These are phyloP conservation scores for Rhamnella rubrinervis DNA, from an alignment of 331 rosid genomes.

Conservation along the genomic window DNA sequence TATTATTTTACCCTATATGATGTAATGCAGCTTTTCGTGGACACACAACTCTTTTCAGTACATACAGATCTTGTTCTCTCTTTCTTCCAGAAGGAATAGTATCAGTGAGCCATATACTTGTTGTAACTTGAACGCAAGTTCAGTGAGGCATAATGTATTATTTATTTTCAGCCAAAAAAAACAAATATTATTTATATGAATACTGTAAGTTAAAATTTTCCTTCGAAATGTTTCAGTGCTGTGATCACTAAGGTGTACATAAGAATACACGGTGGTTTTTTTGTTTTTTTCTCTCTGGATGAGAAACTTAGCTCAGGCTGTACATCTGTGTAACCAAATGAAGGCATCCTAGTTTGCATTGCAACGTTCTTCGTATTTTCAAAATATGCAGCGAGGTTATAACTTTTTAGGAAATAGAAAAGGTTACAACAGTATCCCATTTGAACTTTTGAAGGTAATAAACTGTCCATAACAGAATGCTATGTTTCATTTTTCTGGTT, in stretches of 20 bases:
- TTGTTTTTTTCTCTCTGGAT: too few species aligned
- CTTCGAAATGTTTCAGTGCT: background rate
- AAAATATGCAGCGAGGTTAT: too few species aligned
- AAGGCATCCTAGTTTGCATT: too few species aligned
- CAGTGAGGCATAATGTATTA: constrained; percentile 33
- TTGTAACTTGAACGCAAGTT: constrained; percentile 59
- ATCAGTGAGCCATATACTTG: constrained; percentile 18
- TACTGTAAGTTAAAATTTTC: constrained; percentile 15
- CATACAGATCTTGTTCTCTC: constrained; percentile 95
- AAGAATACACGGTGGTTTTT: too few species aligned
- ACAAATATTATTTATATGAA: background rate
- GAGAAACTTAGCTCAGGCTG: too few species aligned
- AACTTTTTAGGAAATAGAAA: too few species aligned
- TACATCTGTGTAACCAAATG: too few species aligned
- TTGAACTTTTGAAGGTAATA: too few species aligned
- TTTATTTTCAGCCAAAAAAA: background rate
- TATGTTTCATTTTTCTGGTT: too few species aligned
- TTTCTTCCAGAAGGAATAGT: constrained; percentile 89
- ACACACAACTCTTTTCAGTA: constrained; percentile 94
- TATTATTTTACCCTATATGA: constrained; percentile 10
- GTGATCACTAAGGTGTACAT: constrained; percentile 1
- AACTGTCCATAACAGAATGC: too few species aligned
- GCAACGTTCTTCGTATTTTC: too few species aligned
- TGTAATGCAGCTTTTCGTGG: constrained; percentile 74
- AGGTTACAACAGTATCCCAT: too few species aligned